Evolutionary conservation across 2,329 filamentous ascomycete species (phyloP).

Genomic region (Nemania bipapillata): DNA sequence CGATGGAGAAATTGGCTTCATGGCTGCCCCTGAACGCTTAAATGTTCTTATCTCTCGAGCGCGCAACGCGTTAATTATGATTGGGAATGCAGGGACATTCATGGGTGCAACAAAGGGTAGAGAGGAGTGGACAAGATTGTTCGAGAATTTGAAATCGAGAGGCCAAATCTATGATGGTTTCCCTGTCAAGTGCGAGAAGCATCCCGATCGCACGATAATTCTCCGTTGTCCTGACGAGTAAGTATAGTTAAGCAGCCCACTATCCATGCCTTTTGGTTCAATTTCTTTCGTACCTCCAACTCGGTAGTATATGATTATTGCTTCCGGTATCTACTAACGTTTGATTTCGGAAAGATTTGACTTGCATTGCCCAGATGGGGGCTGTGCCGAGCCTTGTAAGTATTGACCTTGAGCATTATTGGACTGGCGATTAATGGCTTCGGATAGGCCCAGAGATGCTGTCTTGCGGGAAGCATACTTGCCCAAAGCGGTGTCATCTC

Average conservation of each 20-base stretch:
- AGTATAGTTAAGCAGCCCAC: background rate
- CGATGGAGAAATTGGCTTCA: constrained; percentile 74
- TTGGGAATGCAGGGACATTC: constrained; percentile 77
- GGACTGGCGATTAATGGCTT: background rate
- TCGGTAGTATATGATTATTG: background rate
- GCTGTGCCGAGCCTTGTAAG: constrained; percentile 41
- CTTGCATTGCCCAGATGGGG: constrained; percentile 43
- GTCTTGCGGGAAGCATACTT: constrained; percentile 69
- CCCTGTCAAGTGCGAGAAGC: constrained; percentile 43
- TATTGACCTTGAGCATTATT: background rate
- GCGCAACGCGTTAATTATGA: constrained; percentile 71
- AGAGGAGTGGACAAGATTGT: constrained; percentile 67
- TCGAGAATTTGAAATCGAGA: constrained; percentile 64
- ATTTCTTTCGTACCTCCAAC: too few relatives aligned
- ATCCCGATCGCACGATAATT: constrained; percentile 43
- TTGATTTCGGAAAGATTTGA: constrained; percentile 34
- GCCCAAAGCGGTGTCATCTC: constrained; percentile 50
- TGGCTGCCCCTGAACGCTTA: constrained; percentile 71
- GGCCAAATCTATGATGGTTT: constrained; percentile 57
- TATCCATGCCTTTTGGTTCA: background rate
- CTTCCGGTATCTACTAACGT: background rate
- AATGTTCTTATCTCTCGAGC: constrained; percentile 78
- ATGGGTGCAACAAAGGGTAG: constrained; percentile 63
- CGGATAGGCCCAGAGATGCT: constrained; percentile 20
- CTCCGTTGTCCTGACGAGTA: constrained; percentile 37